Percentiles rank a stretch among this genome's conserved stretches.
Conservation (phyloP, 2,329 filamentous ascomycete species). For the Diaporthe vexans region DNA sequence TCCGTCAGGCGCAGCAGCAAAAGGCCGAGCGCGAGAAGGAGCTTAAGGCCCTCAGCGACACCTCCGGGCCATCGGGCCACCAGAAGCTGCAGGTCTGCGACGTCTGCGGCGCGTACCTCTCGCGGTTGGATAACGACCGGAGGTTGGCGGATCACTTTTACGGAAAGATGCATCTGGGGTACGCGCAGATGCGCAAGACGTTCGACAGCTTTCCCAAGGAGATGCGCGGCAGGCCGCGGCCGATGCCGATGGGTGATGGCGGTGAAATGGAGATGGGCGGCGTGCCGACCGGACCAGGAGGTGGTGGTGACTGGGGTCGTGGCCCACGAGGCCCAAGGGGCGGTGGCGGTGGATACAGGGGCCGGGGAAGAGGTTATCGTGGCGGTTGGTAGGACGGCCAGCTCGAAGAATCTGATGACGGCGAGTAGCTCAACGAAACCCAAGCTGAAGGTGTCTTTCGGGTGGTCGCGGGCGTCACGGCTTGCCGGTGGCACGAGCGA, state of each 20-base stretch:
- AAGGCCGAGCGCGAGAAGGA: conserved; percentile 90
- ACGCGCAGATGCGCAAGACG: conserved; percentile 97
- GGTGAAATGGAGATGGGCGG: conserved; percentile 63
- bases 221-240: conserved; percentile 79
- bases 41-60: conserved; percentile 91
- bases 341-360: conserved; percentile 58
- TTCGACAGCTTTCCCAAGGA: conserved; percentile 90
- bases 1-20: conserved; percentile 82
- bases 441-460: background rate
- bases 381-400: conserved; percentile 59
- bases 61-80: conserved; percentile 91
- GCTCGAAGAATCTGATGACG: background rate
- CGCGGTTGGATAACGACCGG: conserved; percentile 92
- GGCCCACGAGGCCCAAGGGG: conserved; percentile 66
- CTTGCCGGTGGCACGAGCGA: background rate
- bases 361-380: conserved; percentile 59
- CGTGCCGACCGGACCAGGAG: conserved; percentile 56
- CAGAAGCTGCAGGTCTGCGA: conserved; percentile 99
- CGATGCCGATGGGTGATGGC: conserved; percentile 66
- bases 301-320: conserved; percentile 58
- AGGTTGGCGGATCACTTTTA: conserved; percentile 97
- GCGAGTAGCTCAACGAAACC: background rate
- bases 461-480: background rate
- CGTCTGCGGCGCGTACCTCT: conserved; percentile 96
- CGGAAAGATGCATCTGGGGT: conserved; percentile 98